A percentile compares a stretch with the other conserved stretches of the same genome.
Conservation (phyloP, 2,329 filamentous ascomycete species). For the Chaetomium olivaceum region DNA sequence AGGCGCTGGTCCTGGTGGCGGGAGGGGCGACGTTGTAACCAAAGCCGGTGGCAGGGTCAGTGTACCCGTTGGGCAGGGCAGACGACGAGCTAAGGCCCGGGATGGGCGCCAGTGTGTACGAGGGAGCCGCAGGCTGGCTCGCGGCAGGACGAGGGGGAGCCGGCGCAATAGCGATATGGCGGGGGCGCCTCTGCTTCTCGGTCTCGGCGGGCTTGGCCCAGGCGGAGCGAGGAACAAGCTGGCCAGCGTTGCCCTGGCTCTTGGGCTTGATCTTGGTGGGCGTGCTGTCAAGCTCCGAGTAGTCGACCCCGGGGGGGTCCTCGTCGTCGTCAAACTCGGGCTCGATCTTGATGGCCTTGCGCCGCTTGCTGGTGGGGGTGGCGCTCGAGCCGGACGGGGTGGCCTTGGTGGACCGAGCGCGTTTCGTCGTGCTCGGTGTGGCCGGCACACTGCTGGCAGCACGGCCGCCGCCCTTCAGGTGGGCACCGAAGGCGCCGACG, state of each 20-base stretch:
- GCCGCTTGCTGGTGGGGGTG: conserved; percentile 25
- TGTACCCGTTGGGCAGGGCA: conserved; percentile 7
- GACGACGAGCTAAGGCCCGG: not conserved
- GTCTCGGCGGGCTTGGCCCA: conserved; percentile 7
- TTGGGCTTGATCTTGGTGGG: conserved; percentile 24
- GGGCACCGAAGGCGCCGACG: conserved; percentile 40
- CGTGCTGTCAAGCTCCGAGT: conserved; percentile 36
- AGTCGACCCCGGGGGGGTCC: conserved; percentile 35
- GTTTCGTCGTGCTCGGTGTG: conserved; percentile 21
- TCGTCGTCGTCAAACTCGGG: conserved; percentile 27
- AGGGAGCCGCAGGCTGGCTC: not conserved
- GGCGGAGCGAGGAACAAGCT: not conserved
- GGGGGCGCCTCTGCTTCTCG: not conserved
- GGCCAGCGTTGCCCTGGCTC: not conserved
- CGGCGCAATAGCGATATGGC: not conserved
- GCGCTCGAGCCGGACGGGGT: not conserved
- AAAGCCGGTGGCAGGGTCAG: conserved; percentile 1
- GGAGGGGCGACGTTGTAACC: conserved; percentile 1
- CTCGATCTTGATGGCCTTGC: conserved; percentile 21
- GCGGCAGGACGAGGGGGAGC: not conserved
- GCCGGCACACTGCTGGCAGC: conserved; percentile 36
- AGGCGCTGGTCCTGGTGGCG: not conserved
- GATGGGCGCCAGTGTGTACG: conserved; percentile 13
- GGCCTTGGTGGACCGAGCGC: conserved; percentile 15
- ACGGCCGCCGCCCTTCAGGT: conserved; percentile 32